Percentiles rank a stretch among this genome's conserved stretches.
phyloP scores from a whole-genome alignment of 192 early-diverging fungal genomes.

The Chytriomyces sp. region DNA sequence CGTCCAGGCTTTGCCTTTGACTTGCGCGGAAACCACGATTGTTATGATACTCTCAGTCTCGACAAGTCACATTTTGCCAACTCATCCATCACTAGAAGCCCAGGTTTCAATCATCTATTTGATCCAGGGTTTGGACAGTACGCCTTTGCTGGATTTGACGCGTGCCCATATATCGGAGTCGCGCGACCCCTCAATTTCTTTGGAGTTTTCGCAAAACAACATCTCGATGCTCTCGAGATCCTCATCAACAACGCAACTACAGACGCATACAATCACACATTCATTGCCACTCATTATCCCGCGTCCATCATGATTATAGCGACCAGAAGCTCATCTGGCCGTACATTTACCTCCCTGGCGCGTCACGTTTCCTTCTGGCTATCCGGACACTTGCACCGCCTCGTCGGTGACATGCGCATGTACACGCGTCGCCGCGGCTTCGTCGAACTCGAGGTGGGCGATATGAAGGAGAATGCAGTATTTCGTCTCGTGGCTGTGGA shows the following conservation, averaged over 20 bases:
- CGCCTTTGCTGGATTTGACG: slow-evolving; percentile 78
- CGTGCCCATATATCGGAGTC: slow-evolving; percentile 51
- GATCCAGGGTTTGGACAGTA: slow-evolving; percentile 74
- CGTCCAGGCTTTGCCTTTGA: neutral
- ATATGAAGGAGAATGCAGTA: slow-evolving; percentile 84
- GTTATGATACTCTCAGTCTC: slow-evolving; percentile 60
- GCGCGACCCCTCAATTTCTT: slow-evolving; percentile 89
- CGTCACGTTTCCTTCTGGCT: slow-evolving; percentile 72
- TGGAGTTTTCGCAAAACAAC: slow-evolving; percentile 72
- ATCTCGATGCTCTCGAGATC: slow-evolving; percentile 72
- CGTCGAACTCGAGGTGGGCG: slow-evolving; percentile 79
- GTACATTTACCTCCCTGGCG: slow-evolving; percentile 62
- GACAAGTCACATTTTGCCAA: neutral
- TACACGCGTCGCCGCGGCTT: slow-evolving; percentile 39
- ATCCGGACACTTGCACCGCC: slow-evolving; percentile 84
- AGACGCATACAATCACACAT: slow-evolving; percentile 58
- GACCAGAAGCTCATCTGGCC: slow-evolving; percentile 61
- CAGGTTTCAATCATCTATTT: slow-evolving; percentile 20
- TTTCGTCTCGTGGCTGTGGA: slow-evolving; percentile 83
- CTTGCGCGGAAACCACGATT: slow-evolving; percentile 79
- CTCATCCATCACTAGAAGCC: neutral
- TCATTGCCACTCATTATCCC: slow-evolving; percentile 77
- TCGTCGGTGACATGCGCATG: slow-evolving; percentile 56
- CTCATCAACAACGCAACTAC: slow-evolving; percentile 45
- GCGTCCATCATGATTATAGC: slow-evolving; percentile 72